Evolutionary conservation across 1,284 basidiomycete genomes (phyloP), one percentile per base, ranked within the genome.

Genomic region (Prillingera fragicola): DNA sequence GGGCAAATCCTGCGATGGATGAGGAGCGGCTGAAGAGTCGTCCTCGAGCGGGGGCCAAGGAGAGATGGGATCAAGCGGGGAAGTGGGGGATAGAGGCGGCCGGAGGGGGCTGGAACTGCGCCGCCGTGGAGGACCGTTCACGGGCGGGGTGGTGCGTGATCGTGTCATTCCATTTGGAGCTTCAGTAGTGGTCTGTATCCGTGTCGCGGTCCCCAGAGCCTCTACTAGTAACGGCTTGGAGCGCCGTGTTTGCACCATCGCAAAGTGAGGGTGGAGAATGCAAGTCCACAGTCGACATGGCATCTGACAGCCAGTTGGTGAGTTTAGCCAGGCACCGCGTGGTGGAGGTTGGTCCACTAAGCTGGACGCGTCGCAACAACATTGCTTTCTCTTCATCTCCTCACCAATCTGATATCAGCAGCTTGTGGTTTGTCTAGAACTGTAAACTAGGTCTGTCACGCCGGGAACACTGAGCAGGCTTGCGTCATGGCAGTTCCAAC

Each of bases 41-140:
- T 61, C 78, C 80, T 56, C 77, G 76, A 53, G 72, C 57, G 76
- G 73, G 33, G 78, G 77, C 57, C 72, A 78, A 3, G 73, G 72
- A 15, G 79, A 78, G 31, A 81, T 67, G 8, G 80, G 79, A 18
- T 75, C 69, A 4, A 73, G 59, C 3, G 79, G 77, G n/a, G 75
- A 70, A 5, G 72, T 57, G 5, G 78, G 77, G 13, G 78, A 78
- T 8, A 76, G 78, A 24, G 76, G 75, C 22, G 31, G 41, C 7
- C 3, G 32, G 8, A 15, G 33, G 13, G 18, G 35, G n/a, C 9
- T 8, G 18, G 33, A 29, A 29, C 9, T 13, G 9, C n/a, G 29
- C 29, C n/a, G 5, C 9, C 8, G n/a, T n/a, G 29, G 29, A 31
- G 9, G 29, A 15, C n/a, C 4, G 29, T 31, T 3, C n/a, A 17